Conservation (phyloP, 2,329 filamentous ascomycete genomes). For the Fusarium avenaceum region DNA sequence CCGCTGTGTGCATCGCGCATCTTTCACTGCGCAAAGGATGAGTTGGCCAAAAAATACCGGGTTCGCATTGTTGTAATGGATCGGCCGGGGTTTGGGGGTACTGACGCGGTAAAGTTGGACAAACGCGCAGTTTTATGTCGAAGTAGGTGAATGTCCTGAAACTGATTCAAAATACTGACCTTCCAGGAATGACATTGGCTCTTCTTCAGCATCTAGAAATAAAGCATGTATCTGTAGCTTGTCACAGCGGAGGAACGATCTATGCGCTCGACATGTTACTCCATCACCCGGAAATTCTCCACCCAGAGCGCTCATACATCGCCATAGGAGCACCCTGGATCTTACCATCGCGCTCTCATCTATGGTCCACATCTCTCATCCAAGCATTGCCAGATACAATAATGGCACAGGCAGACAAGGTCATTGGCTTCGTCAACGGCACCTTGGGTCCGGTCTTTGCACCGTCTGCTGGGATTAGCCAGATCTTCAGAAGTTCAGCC, state of each 20-base stretch:
- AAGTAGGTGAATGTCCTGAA: constrained; percentile 9
- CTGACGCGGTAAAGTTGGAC: constrained; percentile 14
- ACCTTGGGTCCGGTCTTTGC: constrained; percentile 12
- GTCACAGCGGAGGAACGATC: constrained; percentile 30
- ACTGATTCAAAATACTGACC: not conserved
- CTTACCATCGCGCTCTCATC: constrained; percentile 9
- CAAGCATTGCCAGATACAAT: constrained; percentile 4
- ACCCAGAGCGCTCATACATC: constrained; percentile 23
- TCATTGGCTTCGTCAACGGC: constrained; percentile 23
- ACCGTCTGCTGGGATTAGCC: constrained; percentile 21
- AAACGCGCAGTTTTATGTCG: constrained; percentile 6
- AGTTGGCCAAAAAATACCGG: constrained; percentile 17
- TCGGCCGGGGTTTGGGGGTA: constrained; percentile 28
- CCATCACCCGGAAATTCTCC: constrained; percentile 31
- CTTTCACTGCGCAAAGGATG: constrained; percentile 28
- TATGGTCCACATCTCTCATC: constrained; percentile 12
- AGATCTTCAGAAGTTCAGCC: not conserved
- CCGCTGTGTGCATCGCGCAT: constrained; percentile 22
- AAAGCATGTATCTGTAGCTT: constrained; percentile 23
- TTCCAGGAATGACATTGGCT: constrained; percentile 16
- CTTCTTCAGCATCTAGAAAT: constrained; percentile 9
- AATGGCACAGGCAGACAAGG: constrained; percentile 27
- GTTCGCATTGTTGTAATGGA: constrained; percentile 24
- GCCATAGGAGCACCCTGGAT: constrained; percentile 25
- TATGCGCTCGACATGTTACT: constrained; percentile 33